Conservation (phyloP, 345 rosid genomes). For the Gossypium longicalyx region DNA sequence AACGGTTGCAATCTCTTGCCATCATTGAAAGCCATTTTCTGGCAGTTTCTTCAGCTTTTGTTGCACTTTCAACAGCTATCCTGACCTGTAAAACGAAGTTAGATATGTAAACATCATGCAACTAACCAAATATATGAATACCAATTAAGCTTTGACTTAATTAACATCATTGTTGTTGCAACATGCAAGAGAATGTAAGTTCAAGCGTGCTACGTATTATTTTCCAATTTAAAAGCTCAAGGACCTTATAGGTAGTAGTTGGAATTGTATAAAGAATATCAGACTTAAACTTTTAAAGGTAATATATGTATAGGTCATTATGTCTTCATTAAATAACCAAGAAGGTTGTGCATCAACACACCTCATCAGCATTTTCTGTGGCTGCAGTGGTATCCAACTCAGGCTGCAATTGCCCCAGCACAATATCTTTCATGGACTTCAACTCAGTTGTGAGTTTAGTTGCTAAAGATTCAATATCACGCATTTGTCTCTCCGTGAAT, state of each 20-base stretch:
- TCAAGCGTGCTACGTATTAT: too few species aligned
- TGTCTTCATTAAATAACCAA: not conserved
- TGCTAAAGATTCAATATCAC: slow-evolving; percentile 52
- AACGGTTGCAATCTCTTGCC: slow-evolving; percentile 68
- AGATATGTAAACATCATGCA: not conserved
- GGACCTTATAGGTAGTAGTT: too few species aligned
- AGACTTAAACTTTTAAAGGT: too few species aligned
- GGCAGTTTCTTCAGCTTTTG: slow-evolving; percentile 57
- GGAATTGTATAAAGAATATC: too few species aligned
- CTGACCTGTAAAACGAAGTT: slow-evolving; percentile 37
- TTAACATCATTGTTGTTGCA: too few species aligned
- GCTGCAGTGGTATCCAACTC: slow-evolving; percentile 35
- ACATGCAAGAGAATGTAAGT: too few species aligned
- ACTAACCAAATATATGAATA: not conserved
- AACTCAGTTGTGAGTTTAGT: slow-evolving; percentile 58
- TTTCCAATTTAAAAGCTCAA: too few species aligned
- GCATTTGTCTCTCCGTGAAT: slow-evolving; percentile 77
- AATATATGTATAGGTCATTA: too few species aligned
- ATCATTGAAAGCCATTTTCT: slow-evolving; percentile 61
- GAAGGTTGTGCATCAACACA: slow-evolving; percentile 22
- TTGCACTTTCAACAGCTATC: slow-evolving; percentile 44
- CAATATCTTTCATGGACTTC: slow-evolving; percentile 55
- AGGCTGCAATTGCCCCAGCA: slow-evolving; percentile 39
- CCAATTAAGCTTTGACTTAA: too few species aligned
- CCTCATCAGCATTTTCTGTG: slow-evolving; percentile 48